Evolutionary conservation across 2,329 filamentous ascomycete genomes (phyloP), one percentile per base, ranked within the genome.

Genomic region (Talaromyces amestolkiae): DNA sequence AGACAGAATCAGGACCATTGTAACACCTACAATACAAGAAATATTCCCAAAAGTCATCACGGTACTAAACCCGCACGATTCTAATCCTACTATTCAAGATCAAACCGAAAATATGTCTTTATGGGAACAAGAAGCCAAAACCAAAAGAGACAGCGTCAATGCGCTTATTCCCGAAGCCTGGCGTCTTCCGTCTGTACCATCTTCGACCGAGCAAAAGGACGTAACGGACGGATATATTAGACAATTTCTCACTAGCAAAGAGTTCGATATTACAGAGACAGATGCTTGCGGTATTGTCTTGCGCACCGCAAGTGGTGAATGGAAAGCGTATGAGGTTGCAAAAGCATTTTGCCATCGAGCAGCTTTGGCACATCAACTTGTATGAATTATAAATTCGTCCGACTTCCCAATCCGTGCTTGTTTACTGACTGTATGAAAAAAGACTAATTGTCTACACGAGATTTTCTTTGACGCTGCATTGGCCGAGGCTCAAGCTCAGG

Each of bases 281-380:
- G 47, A 33, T 17, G 58, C 53, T 11, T 56, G 53, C 33, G 53
- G 39, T 22, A 60, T 65, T 33, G 35, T 51, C 9, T 31, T 62
- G 15, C 47, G 60, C 9, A 39, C 31, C 1, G 19, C 24, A 15
- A 65, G 60, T 19, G 45, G 54, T 41, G 56, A 22, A 43, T 59
- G 63, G 24, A 61, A 39, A 27, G 53, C 53, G n/a, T 31, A 19
- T 39, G 53, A 56, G 33, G 53, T 56, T 6, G 31, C 53, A 2
- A 33, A 37, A 24, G 84, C 85, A 0, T 87, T 82, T 68, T 82
- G 80, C 71, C 83, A 83, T 67, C 67, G 70, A 45, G 69, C 74
- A 10, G 72, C 72, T 5, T 68, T 74, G 8, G 69, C 72, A n/a
- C 73, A 75, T 49, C 72, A 75, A 54, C 47, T 65, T 37, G 66